phyloP scores from a whole-genome alignment of 2,329 filamentous ascomycete genomes.

The Fusarium sp. region DNA sequence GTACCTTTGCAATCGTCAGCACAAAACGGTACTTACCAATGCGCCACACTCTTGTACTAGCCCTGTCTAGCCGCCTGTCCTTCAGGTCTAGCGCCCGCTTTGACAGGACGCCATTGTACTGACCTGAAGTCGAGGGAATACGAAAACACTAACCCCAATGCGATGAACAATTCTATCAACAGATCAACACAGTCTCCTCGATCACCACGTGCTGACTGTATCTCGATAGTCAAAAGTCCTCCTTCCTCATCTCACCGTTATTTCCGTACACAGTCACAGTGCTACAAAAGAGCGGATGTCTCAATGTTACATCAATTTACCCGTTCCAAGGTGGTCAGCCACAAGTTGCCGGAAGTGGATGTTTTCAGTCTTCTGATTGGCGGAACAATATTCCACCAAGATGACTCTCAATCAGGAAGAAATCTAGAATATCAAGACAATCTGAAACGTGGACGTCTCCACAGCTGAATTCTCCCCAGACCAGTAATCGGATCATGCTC shows the following conservation, averaged over 20 bases:
- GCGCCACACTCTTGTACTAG: background rate
- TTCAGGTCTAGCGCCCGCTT: background rate
- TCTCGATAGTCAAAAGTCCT: background rate
- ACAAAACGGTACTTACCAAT: background rate
- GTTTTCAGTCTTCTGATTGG: background rate
- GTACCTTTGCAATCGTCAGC: background rate
- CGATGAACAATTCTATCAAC: background rate
- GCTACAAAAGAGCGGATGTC: background rate
- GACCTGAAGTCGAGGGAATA: background rate
- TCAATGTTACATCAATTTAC: background rate
- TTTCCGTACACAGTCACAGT: background rate
- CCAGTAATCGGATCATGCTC: background rate
- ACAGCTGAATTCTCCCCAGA: background rate
- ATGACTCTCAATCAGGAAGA: slow-evolving; percentile 4
- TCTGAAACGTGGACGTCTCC: slow-evolving; percentile 4
- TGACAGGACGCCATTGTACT: background rate
- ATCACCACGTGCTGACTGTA: background rate
- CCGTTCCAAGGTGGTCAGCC: background rate
- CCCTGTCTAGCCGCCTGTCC: background rate
- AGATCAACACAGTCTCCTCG: background rate
- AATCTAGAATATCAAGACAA: slow-evolving; percentile 8
- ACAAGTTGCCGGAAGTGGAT: background rate
- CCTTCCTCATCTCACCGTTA: background rate
- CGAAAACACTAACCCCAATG: background rate
- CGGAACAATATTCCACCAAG: slow-evolving; percentile 7